Evolutionary conservation across 495 filamentous ascomycete genomes (phyloP), one percentile per base, ranked within the genome.

Genomic region (Neurospora sp.): DNA sequence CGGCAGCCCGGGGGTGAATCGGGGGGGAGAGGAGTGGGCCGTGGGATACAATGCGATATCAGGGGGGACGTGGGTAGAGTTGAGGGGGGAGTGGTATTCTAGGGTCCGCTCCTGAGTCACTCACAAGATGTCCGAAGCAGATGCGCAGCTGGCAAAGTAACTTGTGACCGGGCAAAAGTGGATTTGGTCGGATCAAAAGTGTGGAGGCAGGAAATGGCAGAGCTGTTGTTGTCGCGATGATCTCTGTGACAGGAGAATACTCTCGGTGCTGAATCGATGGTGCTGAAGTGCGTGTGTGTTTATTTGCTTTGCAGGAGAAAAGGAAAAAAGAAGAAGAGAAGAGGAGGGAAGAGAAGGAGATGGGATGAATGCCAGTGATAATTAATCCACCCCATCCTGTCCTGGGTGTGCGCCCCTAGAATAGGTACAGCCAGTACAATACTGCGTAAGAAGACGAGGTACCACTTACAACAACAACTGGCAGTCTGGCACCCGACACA

Each of bases 241-340:
- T 84, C 84, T 80, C 85, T 84, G 85, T 85, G 84, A 87, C 85
- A 83, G 81, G 81, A 82, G 83, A 82, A 80, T 79, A 83, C 82
- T 86, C 85, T 85, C 83, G 76, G 79, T 79, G 76, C 77, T 80
- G 79, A 80, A 76, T 79, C 76, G 77, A 80, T 82, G 78, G 80
- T 78, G 79, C 77, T 72, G 72, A 78, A 79, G 79, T 80, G 83
- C 77, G 77, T 78, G 76, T 78, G 81, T 80, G 78, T 79, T 85
- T 82, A 24, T 15, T 83, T 85, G 84, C 80, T 82, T 84, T 81
- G 80, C 76, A 73, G 78, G 76, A 78, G 79, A 78, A 79, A 48
- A 69, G 72, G 45, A 71, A 75, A 72, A 74, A 45, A 4, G 9
- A 72, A 77, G 54, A 71, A 78, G 75, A 69, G 45, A 69, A 71